A percentile compares a stretch with the other conserved stretches of the same genome.
Conservation (phyloP, 768 basidiomycete species). For the Amanita thiersii region DNA sequence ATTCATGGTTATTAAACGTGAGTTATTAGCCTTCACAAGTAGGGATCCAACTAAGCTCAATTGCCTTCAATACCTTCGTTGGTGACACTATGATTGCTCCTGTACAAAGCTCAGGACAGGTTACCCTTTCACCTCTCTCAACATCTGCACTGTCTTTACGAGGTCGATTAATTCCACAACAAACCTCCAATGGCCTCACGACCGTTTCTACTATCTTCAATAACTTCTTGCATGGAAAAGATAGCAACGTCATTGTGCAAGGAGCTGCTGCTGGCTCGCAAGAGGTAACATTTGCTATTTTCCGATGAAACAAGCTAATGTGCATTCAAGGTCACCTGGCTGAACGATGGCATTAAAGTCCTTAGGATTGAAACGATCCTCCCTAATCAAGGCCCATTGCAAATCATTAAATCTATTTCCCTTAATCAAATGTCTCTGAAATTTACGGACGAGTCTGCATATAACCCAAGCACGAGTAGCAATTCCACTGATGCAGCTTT, state of each 20-base stretch:
- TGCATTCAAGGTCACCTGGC: slow-evolving; percentile 50
- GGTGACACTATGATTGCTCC: slow-evolving; percentile 50
- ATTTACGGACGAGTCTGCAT: slow-evolving; percentile 52
- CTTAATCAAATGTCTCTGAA: slow-evolving; percentile 51
- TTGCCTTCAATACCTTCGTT: slow-evolving; percentile 54
- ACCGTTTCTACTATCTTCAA: slow-evolving; percentile 63
- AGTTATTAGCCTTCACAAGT: slow-evolving; percentile 62
- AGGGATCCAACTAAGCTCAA: slow-evolving; percentile 52
- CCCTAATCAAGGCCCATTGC: slow-evolving; percentile 52
- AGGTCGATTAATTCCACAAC: slow-evolving; percentile 62
- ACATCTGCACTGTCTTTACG: slow-evolving; percentile 44
- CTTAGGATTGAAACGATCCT: slow-evolving; percentile 51
- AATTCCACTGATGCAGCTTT: slow-evolving; percentile 55
- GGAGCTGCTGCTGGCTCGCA: slow-evolving; percentile 51
- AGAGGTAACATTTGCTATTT: slow-evolving; percentile 28
- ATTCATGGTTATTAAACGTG: slow-evolving; percentile 4
- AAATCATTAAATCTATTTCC: slow-evolving; percentile 56
- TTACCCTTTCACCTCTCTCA: slow-evolving; percentile 47
- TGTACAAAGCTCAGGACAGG: slow-evolving; percentile 36
- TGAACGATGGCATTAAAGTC: slow-evolving; percentile 62
- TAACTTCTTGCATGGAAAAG: slow-evolving; percentile 59
- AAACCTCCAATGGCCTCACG: slow-evolving; percentile 39
- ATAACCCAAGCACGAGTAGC: slow-evolving; percentile 49
- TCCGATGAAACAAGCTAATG: not conserved
- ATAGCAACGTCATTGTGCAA: slow-evolving; percentile 50